These are phyloP conservation scores for Piper longum DNA, from an alignment of 164 flowering plant genomes.

Conservation along the genomic window DNA sequence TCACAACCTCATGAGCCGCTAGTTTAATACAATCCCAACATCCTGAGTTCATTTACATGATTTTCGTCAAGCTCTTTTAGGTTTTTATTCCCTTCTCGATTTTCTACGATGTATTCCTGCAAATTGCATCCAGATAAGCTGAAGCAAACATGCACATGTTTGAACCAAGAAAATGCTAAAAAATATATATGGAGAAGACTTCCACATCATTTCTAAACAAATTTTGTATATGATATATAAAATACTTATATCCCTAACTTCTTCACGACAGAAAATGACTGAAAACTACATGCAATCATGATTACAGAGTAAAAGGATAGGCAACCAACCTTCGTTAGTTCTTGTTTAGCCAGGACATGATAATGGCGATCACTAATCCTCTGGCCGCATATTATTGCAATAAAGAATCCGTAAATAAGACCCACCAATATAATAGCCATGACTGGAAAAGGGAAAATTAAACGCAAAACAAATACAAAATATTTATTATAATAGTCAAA, in stretches of 20 bases:
- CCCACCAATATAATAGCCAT: conserved; percentile 91
- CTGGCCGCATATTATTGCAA: conserved; percentile 97
- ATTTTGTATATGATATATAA: too few relatives aligned
- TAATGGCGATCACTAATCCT: conserved; percentile 91
- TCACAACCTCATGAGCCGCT: not conserved
- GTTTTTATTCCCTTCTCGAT: conserved; percentile 50
- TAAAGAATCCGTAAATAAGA: conserved; percentile 91
- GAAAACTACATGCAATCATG: not conserved
- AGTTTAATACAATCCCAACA: conserved; percentile 73
- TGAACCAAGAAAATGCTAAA: not conserved
- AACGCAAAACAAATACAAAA: not conserved
- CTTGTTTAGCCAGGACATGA: conserved; percentile 95
- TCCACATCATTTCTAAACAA: not conserved
- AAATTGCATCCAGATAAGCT: not conserved
- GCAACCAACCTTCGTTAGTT: conserved; percentile 72
- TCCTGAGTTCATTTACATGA: conserved; percentile 76
- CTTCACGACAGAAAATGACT: not conserved
- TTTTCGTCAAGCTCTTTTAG: conserved; percentile 66
- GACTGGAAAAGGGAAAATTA: conserved; percentile 31
- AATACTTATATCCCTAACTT: not conserved
- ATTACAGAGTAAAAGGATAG: conserved; percentile 1
- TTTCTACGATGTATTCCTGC: conserved; percentile 92
- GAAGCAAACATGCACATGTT: not conserved
- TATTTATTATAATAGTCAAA: conserved; percentile 32
- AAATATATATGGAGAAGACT: not conserved